Base-by-base conservation (phyloP, 352 stramenopile genomes). In the Phytophthora europaea region DNA sequence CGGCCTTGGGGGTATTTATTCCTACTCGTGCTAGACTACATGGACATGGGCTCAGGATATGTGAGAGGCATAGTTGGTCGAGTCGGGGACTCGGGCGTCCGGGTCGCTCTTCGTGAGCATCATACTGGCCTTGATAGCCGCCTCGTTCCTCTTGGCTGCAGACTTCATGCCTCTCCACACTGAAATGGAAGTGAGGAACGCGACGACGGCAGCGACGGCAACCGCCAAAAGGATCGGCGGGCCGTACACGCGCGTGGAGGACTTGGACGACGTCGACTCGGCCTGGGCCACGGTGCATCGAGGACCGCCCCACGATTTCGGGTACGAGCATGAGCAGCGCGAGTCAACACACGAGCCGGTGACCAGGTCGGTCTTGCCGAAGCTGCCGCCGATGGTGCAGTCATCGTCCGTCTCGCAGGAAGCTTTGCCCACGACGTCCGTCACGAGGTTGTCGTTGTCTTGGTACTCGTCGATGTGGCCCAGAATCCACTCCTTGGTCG, bases 301-400 rank as follows among this genome's bases (percentile, higher is more conserved):
- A 38, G 85, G 85, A 36, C 85, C 85, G 8, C 61, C 75, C 85
- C 85, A 93, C 0, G 78, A 82, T 6, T 70, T 60, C 16, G 76
- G 72, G 58, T 78, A 78, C 20, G 65, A 75, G 64, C 86, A 93
- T 6, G 75, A 61, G 23, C 86, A 93, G 6, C 86, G 76, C 7
- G 66, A 73, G 7, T 83, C 65, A 1, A 80, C 65, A 33, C 86
- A 93, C 16, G 54, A 73, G 0, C 82, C 82, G 9, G 78, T 90
- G n/a, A 78, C 51, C 12, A 86, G 23, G 31, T 51, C 63, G 6
- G 68, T 71, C 43, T 34, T 61, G 1, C 61, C 61, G 36, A 69
- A 73, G 56, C 86, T 90, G 15, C 77, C 73, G 4, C 66, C 70
- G 12, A 86, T 67, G 7, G 75, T 81, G 38, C 82, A 89, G 65